phyloP scores from a whole-genome alignment of 2,329 filamentous ascomycete genomes.

The Cladophialophora carrionii region DNA sequence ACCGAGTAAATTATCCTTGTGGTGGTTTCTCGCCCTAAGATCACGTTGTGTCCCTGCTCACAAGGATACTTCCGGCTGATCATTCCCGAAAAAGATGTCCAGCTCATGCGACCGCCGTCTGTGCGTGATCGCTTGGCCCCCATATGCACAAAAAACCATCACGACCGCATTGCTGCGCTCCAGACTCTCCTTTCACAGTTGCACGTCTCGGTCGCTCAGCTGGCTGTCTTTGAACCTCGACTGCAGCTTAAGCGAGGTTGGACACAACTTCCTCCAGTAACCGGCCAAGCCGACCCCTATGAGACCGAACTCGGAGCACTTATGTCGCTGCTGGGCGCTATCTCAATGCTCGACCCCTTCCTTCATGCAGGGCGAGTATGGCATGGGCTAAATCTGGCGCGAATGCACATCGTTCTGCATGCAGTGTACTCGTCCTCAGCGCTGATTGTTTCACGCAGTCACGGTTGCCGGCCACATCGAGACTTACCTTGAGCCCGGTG shows the following conservation, averaged over 20 bases:
- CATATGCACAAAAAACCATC: neutral
- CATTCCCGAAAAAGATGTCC: constrained; percentile 7
- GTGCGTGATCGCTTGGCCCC: constrained; percentile 8
- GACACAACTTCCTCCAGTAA: constrained; percentile 1
- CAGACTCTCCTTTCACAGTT: constrained; percentile 9
- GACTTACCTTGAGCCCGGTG: neutral
- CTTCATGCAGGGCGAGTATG: neutral
- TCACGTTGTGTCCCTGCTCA: neutral
- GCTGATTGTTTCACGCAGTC: neutral
- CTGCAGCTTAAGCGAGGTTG: constrained; percentile 31
- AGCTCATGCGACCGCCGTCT: constrained; percentile 12
- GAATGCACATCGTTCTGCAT: neutral
- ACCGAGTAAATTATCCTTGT: constrained; percentile 11
- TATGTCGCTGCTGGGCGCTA: neutral
- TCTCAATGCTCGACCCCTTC: neutral
- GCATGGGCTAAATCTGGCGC: neutral
- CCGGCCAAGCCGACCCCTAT: neutral
- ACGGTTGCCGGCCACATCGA: neutral
- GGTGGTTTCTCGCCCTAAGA: neutral
- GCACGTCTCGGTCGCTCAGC: constrained; percentile 7
- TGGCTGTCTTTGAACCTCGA: constrained; percentile 9
- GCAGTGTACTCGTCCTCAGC: neutral
- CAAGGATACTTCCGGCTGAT: constrained; percentile 8
- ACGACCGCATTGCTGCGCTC: constrained; percentile 4
- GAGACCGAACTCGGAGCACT: neutral